These are phyloP conservation scores for Neurospora crassa DNA, from an alignment of 2,329 filamentous ascomycete species.

Conservation along the genomic window DNA sequence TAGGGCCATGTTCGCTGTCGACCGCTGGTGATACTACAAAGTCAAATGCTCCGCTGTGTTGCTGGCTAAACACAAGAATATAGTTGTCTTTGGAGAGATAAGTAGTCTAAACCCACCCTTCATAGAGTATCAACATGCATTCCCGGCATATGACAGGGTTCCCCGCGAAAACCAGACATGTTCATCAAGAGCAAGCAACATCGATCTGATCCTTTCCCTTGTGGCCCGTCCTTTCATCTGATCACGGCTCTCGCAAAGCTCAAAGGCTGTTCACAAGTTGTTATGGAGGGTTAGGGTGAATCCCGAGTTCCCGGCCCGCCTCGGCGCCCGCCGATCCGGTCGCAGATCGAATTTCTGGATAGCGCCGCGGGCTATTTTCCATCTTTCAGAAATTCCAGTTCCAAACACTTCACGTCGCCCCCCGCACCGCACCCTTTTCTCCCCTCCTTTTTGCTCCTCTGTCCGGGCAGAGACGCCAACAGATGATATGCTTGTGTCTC, in stretches of 20 bases:
- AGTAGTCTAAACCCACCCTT: background rate
- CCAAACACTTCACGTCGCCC: background rate
- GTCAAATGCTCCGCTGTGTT: no score
- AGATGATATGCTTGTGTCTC: conserved; percentile 7
- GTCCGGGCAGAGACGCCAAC: background rate
- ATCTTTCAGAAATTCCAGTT: background rate
- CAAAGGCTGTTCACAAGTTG: background rate
- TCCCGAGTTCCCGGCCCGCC: background rate
- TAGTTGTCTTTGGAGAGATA: background rate
- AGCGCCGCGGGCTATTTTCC: background rate
- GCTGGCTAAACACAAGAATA: background rate
- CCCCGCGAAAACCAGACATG: background rate
- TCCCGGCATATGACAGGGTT: background rate
- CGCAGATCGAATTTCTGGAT: background rate
- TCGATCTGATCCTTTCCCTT: background rate
- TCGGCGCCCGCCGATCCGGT: background rate
- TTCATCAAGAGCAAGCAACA: background rate
- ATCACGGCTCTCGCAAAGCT: background rate
- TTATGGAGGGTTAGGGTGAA: background rate
- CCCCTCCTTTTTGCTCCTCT: background rate
- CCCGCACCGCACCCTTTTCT: background rate
- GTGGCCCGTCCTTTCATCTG: background rate
- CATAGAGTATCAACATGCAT: background rate
- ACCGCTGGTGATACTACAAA: background rate
- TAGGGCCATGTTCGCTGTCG: background rate